These are phyloP conservation scores for Trichoderma reesei DNA, from an alignment of 495 filamentous ascomycete species.

Conservation along the genomic window DNA sequence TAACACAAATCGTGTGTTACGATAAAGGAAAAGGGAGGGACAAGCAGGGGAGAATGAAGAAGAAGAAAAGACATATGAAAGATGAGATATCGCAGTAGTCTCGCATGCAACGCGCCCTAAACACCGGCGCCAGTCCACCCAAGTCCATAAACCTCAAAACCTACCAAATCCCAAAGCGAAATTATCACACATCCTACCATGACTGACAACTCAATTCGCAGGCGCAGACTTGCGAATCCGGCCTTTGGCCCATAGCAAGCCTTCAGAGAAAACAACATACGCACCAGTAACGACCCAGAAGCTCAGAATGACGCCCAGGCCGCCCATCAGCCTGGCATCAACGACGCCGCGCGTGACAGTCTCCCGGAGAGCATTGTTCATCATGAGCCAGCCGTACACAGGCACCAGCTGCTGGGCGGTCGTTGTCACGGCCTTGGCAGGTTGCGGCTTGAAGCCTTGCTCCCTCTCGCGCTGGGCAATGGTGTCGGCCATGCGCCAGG, in stretches of 20 bases:
- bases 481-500: conserved; percentile 45
- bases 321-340: conserved; percentile 23
- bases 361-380: conserved; percentile 14
- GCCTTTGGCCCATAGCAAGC: conserved; percentile 17
- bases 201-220: background rate
- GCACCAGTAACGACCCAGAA: conserved; percentile 29
- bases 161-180: background rate
- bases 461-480: conserved; percentile 29
- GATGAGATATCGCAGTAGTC: background rate
- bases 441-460: conserved; percentile 9
- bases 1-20: background rate
- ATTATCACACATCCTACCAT: background rate
- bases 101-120: background rate
- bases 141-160: background rate
- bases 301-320: conserved; percentile 28
- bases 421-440: background rate
- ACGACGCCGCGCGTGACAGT: conserved; percentile 15
- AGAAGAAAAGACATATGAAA: background rate
- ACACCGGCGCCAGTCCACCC: background rate
- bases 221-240: background rate
- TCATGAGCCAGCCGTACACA: conserved; percentile 19
- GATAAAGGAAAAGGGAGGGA: background rate
- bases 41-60: background rate
- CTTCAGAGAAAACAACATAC: conserved; percentile 19
- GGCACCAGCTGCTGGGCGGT: conserved; percentile 12